phyloP scores from a whole-genome alignment of 148 eudicot species.

The Rhododendron molle region DNA sequence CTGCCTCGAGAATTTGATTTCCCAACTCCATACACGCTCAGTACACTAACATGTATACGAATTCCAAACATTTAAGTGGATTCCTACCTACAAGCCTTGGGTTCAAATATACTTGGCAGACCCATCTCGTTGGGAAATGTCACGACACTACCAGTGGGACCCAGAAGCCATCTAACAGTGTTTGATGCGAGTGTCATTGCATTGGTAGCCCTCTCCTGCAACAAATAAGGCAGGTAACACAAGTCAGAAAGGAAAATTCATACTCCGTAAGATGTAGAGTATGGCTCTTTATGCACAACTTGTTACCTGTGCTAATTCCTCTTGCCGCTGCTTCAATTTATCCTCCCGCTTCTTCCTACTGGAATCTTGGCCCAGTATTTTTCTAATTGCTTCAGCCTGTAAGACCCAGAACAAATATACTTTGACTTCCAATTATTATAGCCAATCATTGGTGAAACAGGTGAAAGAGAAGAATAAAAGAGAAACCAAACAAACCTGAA shows the following conservation, averaged over 20 bases:
- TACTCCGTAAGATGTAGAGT: background rate
- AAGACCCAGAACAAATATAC: background rate
- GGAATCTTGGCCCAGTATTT: slow-evolving; percentile 55
- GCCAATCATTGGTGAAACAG: background rate
- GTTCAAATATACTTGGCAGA: slow-evolving; percentile 38
- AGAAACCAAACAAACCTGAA: background rate
- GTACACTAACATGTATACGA: background rate
- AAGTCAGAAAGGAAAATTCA: background rate
- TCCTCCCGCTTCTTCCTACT: slow-evolving; percentile 49
- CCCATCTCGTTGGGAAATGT: slow-evolving; percentile 47
- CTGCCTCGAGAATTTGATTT: background rate
- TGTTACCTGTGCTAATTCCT: slow-evolving; percentile 43
- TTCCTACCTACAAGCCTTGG: slow-evolving; percentile 38
- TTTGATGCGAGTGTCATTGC: slow-evolving; percentile 30
- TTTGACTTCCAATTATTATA: background rate
- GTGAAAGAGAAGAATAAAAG: background rate
- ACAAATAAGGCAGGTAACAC: slow-evolving; percentile 10
- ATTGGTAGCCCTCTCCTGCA: slow-evolving; percentile 41
- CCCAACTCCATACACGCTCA: background rate
- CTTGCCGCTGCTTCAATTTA: slow-evolving; percentile 44
- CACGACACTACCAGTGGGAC: slow-evolving; percentile 49
- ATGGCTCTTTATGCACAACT: background rate
- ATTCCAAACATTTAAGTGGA: background rate
- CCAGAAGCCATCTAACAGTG: slow-evolving; percentile 41
- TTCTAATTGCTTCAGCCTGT: slow-evolving; percentile 58